Evolutionary conservation across 2,329 filamentous ascomycete species (phyloP).

Genomic region (Nectriaceae sp.): DNA sequence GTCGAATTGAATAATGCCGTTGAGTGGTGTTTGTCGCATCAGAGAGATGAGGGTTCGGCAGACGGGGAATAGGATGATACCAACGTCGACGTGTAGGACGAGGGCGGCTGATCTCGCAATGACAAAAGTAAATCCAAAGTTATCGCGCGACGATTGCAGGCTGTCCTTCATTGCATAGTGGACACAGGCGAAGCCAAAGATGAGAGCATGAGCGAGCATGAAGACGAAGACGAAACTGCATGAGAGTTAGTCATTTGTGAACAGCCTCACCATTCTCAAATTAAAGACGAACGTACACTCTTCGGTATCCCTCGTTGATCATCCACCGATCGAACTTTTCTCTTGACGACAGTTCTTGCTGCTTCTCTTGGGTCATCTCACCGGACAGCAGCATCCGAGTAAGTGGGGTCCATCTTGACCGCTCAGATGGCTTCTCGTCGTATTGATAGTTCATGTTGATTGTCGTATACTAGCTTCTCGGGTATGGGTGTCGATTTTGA

Average conservation of each 20-base stretch:
- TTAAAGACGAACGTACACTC: conserved; percentile 60
- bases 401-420: conserved; percentile 80
- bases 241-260: conserved; percentile 10
- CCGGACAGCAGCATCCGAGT: conserved; percentile 82
- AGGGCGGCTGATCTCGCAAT: conserved; percentile 76
- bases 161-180: conserved; percentile 81
- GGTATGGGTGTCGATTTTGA: too few species aligned
- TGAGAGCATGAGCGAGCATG: conserved; percentile 70
- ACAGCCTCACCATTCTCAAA: not conserved
- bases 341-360: conserved; percentile 65
- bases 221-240: conserved; percentile 75
- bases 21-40: conserved; percentile 76
- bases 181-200: conserved; percentile 79
- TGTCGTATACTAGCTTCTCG: conserved; percentile 4
- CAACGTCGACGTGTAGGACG: conserved; percentile 79
- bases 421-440: conserved; percentile 56
- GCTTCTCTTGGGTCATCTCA: conserved; percentile 75
- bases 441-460: conserved; percentile 31
- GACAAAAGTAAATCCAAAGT: conserved; percentile 74
- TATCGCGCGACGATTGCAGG: conserved; percentile 63
- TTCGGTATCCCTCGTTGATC: conserved; percentile 83
- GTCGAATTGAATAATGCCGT: conserved; percentile 85
- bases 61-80: conserved; percentile 77
- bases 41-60: conserved; percentile 84
- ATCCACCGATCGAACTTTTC: conserved; percentile 85